phyloP scores from a whole-genome alignment of 2,329 filamentous ascomycete genomes.

The Bipolaris oryzae region DNA sequence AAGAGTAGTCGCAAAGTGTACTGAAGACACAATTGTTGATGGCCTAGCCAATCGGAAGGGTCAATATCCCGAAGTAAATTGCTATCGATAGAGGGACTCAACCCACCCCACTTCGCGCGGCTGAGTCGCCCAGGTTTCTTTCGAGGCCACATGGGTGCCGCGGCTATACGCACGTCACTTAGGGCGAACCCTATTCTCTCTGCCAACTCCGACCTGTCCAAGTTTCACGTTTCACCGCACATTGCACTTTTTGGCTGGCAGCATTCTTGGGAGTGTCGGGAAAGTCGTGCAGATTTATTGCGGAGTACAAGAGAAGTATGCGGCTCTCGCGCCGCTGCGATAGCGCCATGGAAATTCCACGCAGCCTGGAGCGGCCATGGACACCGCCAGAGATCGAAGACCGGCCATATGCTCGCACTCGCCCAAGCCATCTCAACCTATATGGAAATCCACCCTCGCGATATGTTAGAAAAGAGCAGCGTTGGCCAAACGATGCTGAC shows the following conservation, averaged over 20 bases:
- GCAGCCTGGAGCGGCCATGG: slow-evolving; percentile 33
- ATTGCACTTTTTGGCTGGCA: neutral
- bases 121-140: slow-evolving; percentile 2
- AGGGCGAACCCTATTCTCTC: slow-evolving; percentile 6
- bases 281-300: slow-evolving; percentile 4
- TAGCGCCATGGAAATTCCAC: slow-evolving; percentile 29
- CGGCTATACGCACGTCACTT: slow-evolving; percentile 13
- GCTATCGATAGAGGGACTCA: slow-evolving; percentile 8
- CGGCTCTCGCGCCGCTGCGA: slow-evolving; percentile 16
- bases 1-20: slow-evolving; percentile 16
- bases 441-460: slow-evolving; percentile 21
- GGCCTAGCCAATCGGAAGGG: slow-evolving; percentile 23
- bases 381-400: slow-evolving; percentile 40
- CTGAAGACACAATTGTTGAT: slow-evolving; percentile 21
- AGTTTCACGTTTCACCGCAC: slow-evolving; percentile 5
- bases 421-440: slow-evolving; percentile 31
- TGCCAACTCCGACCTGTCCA: slow-evolving; percentile 1
- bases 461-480: slow-evolving; percentile 18
- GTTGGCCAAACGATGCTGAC: slow-evolving; percentile 8
- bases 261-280: neutral
- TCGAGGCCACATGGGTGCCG: slow-evolving; percentile 2
- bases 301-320: slow-evolving; percentile 19
- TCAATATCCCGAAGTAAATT: slow-evolving; percentile 10
- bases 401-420: slow-evolving; percentile 13
- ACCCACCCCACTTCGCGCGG: slow-evolving; percentile 4